Base-by-base conservation (phyloP, 2,329 filamentous ascomycete species). In the Alternaria sp. region DNA sequence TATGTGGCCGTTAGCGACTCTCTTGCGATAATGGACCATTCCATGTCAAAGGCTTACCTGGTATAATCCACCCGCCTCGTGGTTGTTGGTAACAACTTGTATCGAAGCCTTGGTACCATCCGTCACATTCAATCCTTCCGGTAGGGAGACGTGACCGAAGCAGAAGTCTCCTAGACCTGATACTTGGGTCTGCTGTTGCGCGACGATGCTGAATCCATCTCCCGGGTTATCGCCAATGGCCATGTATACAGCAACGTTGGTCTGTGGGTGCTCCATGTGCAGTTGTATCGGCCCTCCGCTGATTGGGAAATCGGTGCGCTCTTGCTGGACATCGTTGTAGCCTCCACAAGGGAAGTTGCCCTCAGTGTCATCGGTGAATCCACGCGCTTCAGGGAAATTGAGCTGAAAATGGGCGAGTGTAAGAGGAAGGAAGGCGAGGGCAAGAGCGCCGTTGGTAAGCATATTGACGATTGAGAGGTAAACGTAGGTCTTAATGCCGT, bases 161-260 rank as follows among this genome's bases (percentile, higher is more conserved):
- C 91, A 94, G 73, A 93, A 88, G 50, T 85, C 83, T 50, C 91
- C 89, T 17, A 86, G 79, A 74, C 91, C 78, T 81, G 88, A 74
- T 78, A 87, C 82, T 83, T 89, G 79, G 82, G 87, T 80, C 83
- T 87, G 80, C 4, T 87, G 87, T 2, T 88, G 86, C 26, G 93
- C 83, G 32, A 89, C 87, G 78, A 90, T 85, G 83, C 91, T 93
- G 85, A 90, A 93, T 78, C 87, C 88, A 72, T 83, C 84, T 49
- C 82, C 82, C 1, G 84, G 83, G 58, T 86, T 77, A 56, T 81
- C 81, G 40, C 86, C 86, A 15, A 88, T 74, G 26, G 83, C 84
- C 54, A 89, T 73, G 36, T 87, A 83, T 36, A 88, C 81, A 61
- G 85, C 82, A n/a, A 87, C 69, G 49, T 84, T 84, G 28, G 84